Conservation (phyloP, 1,284 basidiomycete genomes). For the Earliella scabrosa region DNA sequence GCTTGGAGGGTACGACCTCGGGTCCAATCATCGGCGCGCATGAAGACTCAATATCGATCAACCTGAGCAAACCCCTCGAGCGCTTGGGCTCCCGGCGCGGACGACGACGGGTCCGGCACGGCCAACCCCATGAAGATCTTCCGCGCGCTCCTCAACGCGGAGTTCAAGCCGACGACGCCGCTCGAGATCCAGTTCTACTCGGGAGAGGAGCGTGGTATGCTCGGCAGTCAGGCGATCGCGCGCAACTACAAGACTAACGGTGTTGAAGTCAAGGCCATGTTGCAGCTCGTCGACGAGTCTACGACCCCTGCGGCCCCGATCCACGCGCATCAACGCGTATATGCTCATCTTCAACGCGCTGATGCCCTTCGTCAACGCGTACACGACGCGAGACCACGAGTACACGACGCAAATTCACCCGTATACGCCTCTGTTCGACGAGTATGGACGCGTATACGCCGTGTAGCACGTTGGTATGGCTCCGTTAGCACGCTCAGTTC, state of each 20-base stretch:
- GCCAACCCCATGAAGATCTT: conserved; percentile 66
- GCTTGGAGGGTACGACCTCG: conserved; percentile 45
- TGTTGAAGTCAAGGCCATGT: conserved; percentile 50
- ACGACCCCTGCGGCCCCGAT: too few species aligned
- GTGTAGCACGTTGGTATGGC: too few species aligned
- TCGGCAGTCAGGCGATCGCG: conserved; percentile 70
- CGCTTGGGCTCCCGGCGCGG: conserved; percentile 64
- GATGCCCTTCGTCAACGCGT: too few species aligned
- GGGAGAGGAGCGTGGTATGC: conserved; percentile 67
- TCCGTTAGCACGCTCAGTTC: too few species aligned
- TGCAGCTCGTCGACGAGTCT: too few species aligned
- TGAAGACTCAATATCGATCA: conserved; percentile 69
- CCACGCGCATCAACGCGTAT: too few species aligned
- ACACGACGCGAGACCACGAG: too few species aligned
- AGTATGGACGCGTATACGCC: too few species aligned
- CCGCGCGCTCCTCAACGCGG: conserved; percentile 53
- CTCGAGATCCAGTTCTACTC: conserved; percentile 75
- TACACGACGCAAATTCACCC: too few species aligned
- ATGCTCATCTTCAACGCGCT: too few species aligned
- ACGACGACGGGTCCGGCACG: conserved; percentile 74
- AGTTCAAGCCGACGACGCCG: conserved; percentile 55
- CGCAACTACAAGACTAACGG: conserved; percentile 55
- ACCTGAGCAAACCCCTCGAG: conserved; percentile 44
- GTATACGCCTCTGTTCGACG: too few species aligned
- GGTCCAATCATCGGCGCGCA: conserved; percentile 64